Base-by-base conservation (phyloP, 768 basidiomycete genomes). In the Artomyces pyxidatus region DNA sequence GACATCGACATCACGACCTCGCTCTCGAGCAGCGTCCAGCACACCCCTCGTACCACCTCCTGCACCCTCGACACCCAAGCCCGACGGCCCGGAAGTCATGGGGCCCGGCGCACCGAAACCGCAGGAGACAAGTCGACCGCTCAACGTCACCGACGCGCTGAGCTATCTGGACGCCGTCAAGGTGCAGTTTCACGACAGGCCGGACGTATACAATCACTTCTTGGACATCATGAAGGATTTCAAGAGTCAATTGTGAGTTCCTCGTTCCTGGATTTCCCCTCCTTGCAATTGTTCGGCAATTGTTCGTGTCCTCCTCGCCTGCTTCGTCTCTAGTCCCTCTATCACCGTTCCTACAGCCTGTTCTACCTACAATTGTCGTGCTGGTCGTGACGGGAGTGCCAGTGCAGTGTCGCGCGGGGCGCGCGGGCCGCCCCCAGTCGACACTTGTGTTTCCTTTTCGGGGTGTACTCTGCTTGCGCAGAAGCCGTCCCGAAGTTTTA, bases 211-310 rank as follows among this genome's bases (percentile, higher is more conserved):
- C 74, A 95, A 96, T 64, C 78, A 85, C 56, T 92, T 93, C 62
- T 67, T 94, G 66, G 91, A 95, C 65, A 94, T 96, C 62, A 96
- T 96, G 96, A 97, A 97, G 73, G 94, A 98, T 64, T 99, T 99
- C 68, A 99, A 99, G 71, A 90, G 91, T 60, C 90, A 95, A 69
- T 72, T 70, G 88, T 92, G 65, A 71, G 89, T 77, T 19, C 19
- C 42, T 32, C 42, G 30, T 43, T n/a, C n/a, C n/a, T n/a, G n/a
- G n/a, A n/a, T n/a, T n/a, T n/a, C n/a, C n/a, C n/a, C n/a, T n/a
- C n/a, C n/a, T n/a, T n/a, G n/a, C n/a, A n/a, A n/a, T n/a, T n/a
- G n/a, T n/a, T n/a, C n/a, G n/a, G n/a, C n/a, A n/a, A n/a, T n/a
- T n/a, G n/a, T n/a, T n/a, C n/a, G n/a, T n/a, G n/a, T n/a, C n/a